Base-by-base conservation (phyloP, 306 rosid genomes). In the Prunus davidiana region DNA sequence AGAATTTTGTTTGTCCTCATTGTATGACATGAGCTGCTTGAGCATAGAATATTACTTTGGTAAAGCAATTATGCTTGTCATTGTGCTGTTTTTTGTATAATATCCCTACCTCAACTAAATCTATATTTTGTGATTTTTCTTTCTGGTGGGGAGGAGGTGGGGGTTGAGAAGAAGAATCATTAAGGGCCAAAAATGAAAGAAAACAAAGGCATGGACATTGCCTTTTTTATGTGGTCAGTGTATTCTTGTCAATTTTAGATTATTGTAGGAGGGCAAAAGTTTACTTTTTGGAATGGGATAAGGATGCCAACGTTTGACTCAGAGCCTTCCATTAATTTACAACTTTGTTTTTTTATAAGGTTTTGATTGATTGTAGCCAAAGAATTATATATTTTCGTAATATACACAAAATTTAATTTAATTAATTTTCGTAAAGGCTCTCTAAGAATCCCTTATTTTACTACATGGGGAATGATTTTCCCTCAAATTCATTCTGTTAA, bases 191-290 rank as follows among this genome's bases (percentile, higher is more conserved):
- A 49, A 49, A 69, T 0, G 32, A 61, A 61, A 24, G 1, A 8
- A 60, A 28, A 57, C 12, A 50, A 73, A 51, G 54, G 69, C 75
- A 71, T 76, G 69, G 50, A 57, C 46, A 45, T 71, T 81, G 71
- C 64, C 71, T 72, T 66, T 38, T 7, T 1, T 7, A 6, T 38
- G 43, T 1, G 2, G 43, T 38, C 43, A 38, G 8, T 38, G 43
- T 38, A 6, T 38, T 6, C 43, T 7, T 38, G 9, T 38, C 43
- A 38, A 38, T 38, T 38, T 38, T 38, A 38, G 2, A 38, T 38
- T 38, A 38, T 38, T 38, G 43, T 38, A 38, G 43, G 43, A 38
- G 43, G 9, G 9, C 43, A 38, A 38, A 38, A 38, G 43, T 38
- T 0, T 1, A 38, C 43, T 38, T 38, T 38, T 28, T 20, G 22